These are phyloP conservation scores for Zygosaccharomyces sapae DNA, from an alignment of 1,139 yeast genomes.

Conservation along the genomic window DNA sequence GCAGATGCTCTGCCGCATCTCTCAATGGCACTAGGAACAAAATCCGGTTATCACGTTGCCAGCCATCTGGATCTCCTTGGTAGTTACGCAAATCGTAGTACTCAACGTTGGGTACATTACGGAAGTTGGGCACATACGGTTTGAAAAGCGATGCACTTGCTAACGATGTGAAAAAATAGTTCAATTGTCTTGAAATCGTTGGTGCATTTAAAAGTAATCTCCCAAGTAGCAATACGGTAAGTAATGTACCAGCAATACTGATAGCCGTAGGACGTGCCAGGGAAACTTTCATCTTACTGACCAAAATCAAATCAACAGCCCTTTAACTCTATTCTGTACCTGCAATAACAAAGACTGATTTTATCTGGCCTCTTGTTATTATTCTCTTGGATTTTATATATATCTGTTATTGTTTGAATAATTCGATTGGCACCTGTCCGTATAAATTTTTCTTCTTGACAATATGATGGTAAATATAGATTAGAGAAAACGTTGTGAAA, in stretches of 20 bases:
- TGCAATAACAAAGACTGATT: background rate
- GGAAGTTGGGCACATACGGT: slow-evolving; percentile 36
- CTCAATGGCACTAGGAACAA: slow-evolving; percentile 64
- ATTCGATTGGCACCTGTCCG: too few relatives aligned
- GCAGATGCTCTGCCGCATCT: slow-evolving; percentile 63
- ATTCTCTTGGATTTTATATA: background rate
- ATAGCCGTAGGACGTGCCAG: slow-evolving; percentile 9
- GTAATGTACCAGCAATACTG: slow-evolving; percentile 23
- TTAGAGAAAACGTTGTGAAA: too few relatives aligned
- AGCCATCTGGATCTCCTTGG: slow-evolving; percentile 52
- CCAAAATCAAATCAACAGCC: background rate
- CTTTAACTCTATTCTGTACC: background rate
- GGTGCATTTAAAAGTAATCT: slow-evolving; percentile 16
- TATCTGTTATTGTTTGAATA: background rate
- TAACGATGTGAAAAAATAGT: slow-evolving; percentile 5
- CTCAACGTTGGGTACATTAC: slow-evolving; percentile 40
- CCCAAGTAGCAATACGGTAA: slow-evolving; percentile 22
- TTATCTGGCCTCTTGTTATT: background rate
- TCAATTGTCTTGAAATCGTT: slow-evolving; percentile 6
- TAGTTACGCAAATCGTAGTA: slow-evolving; percentile 52
- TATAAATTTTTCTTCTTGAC: too few relatives aligned
- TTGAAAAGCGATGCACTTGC: slow-evolving; percentile 10
- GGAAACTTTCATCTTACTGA: slow-evolving; percentile 1
- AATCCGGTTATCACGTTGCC: slow-evolving; percentile 55
- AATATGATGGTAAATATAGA: too few relatives aligned